Base-by-base conservation (phyloP, 148 eudicot species). In the Diospyros kaki region DNA sequence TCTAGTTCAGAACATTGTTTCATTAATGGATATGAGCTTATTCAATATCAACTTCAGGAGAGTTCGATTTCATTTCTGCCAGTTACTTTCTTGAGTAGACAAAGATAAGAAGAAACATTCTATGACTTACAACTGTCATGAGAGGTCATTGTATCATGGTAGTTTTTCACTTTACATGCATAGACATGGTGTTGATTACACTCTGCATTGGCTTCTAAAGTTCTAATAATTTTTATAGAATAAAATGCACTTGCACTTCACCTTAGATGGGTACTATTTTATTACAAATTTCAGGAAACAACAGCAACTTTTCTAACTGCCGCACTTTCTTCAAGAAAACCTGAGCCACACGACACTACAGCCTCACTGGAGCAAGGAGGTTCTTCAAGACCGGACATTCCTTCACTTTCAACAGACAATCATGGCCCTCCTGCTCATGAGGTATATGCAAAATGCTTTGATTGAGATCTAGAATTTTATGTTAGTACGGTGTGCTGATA, bases 301-400 rank as follows among this genome's bases (percentile, higher is more conserved):
- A 78, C 90, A 58, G 88, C 88, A 14, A 74, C 81, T 70, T 85
- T 84, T 65, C 80, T 89, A 61, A 81, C 84, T 82, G 88, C 89
- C 11, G 88, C 89, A 63, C 88, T 89, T 74, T 83, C 86, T 66
- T 77, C 88, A 46, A 75, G 73, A 46, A 83, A 82, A 55, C 50
- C 65, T 73, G 87, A 76, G 64, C 73, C 77, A n/a, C 73, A 15
- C 64, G 75, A 51, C 60, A 42, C 81, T 68, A 76, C 73, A 28
- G 66, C 78, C 72, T 39, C 83, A 73, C 48, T 65, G 68, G 82
- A 81, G 61, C 74, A 79, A 72, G 88, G 83, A 53, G 74, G 68
- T 77, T 83, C 83, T 58, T 77, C 86, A 63, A 74, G 78, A 53
- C 45, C 75, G 68, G 51, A 65, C 70, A 69, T 54, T 46, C 69